phyloP scores from a whole-genome alignment of 805 yeast species.

The Wickerhamomyces queroliae region DNA sequence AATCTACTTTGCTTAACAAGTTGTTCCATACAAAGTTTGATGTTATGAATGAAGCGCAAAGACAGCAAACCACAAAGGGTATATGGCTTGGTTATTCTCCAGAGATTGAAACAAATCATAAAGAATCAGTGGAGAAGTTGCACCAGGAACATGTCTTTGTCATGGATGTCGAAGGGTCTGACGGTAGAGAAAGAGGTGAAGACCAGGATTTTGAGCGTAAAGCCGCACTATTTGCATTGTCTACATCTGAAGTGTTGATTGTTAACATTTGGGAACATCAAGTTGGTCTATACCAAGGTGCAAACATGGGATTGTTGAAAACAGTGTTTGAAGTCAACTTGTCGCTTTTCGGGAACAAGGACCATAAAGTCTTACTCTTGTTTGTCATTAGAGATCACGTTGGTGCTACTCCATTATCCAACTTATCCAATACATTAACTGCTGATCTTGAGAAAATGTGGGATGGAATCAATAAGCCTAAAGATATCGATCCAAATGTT shows the following conservation, averaged over 20 bases:
- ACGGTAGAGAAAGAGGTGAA: slow-evolving; percentile 96
- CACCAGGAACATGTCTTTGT: slow-evolving; percentile 49
- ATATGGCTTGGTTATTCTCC: slow-evolving; percentile 67
- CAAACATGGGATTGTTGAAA: slow-evolving; percentile 90
- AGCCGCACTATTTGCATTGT: slow-evolving; percentile 89
- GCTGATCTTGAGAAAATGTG: slow-evolving; percentile 75
- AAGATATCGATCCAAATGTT: slow-evolving; percentile 42
- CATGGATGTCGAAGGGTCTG: slow-evolving; percentile 98
- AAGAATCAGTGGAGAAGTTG: slow-evolving; percentile 11
- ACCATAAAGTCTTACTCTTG: slow-evolving; percentile 61
- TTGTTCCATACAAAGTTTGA: slow-evolving; percentile 85
- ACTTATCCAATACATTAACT: slow-evolving; percentile 61
- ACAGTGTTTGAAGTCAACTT: slow-evolving; percentile 96
- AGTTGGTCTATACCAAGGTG: slow-evolving; percentile 95
- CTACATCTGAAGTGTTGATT: slow-evolving; percentile 86
- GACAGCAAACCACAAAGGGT: slow-evolving; percentile 91
- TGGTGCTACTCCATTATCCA: slow-evolving; percentile 77
- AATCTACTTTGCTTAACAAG: slow-evolving; percentile 83
- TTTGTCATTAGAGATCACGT: slow-evolving; percentile 92
- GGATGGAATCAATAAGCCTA: slow-evolving; percentile 72
- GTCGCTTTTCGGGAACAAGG: slow-evolving; percentile 65
- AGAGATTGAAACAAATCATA: slow-evolving; percentile 24
- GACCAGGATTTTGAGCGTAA: slow-evolving; percentile 98
- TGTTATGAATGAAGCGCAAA: slow-evolving; percentile 81
- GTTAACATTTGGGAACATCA: slow-evolving; percentile 97